Evolutionary conservation across 2,329 filamentous ascomycete species (phyloP).

Genomic region (Chaetomium globosum): DNA sequence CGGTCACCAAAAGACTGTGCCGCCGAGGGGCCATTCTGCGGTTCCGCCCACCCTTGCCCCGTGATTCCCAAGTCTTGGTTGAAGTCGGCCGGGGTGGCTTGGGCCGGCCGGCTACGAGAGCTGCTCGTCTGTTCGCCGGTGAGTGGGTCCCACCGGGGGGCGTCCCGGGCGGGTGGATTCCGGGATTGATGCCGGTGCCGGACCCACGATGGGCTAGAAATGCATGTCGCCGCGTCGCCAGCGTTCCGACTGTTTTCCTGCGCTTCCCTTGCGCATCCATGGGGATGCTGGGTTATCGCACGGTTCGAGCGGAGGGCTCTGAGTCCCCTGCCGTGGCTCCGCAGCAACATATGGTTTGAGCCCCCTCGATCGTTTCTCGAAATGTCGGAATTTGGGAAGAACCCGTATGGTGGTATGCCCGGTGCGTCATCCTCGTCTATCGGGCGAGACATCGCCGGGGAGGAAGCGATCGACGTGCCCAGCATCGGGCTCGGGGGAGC

Average conservation of each 20-base stretch:
- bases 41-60: conserved; percentile 35
- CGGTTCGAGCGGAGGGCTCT: conserved; percentile 33
- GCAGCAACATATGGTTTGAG: conserved; percentile 17
- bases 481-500: conserved; percentile 54
- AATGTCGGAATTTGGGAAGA: conserved; percentile 10
- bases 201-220: conserved; percentile 44
- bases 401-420: conserved; percentile 18
- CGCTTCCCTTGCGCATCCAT: conserved; percentile 56
- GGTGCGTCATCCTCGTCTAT: conserved; percentile 49
- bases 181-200: conserved; percentile 37
- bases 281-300: conserved; percentile 50
- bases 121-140: conserved; percentile 67
- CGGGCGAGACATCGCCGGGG: conserved; percentile 54
- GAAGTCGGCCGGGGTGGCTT: conserved; percentile 58
- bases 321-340: conserved; percentile 29
- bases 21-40: conserved; percentile 38
- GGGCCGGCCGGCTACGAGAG: conserved; percentile 57
- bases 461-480: conserved; percentile 37
- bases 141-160: conserved; percentile 64
- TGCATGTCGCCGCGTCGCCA: conserved; percentile 48
- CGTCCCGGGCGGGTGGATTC: conserved; percentile 45
- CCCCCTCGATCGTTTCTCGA: conserved; percentile 19
- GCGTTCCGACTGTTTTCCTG: conserved; percentile 51
- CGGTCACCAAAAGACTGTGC: conserved; percentile 49
- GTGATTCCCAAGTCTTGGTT: conserved; percentile 44